Conservation (phyloP, 768 basidiomycete genomes). For the Macrolepiota dolichaula region DNA sequence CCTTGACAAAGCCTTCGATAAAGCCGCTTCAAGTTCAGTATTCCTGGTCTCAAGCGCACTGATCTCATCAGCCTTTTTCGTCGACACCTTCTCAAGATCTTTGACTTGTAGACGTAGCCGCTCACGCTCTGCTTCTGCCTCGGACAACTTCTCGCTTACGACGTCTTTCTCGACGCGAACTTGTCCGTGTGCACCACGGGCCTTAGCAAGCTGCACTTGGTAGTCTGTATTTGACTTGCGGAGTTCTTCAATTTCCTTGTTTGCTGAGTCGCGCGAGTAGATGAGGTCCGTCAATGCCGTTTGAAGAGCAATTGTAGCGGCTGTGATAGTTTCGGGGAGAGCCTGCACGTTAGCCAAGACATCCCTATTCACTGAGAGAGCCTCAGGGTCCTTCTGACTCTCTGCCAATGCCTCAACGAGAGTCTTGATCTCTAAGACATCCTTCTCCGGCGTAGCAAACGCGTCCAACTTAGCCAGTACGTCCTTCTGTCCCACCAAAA, state of each 20-base stretch:
- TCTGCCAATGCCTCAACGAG: constrained; percentile 44
- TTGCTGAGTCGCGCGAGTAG: constrained; percentile 50
- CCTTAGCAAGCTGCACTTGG: constrained; percentile 72
- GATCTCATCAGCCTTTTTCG: constrained; percentile 42
- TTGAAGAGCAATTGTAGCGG: constrained; percentile 54
- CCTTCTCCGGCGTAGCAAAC: constrained; percentile 40
- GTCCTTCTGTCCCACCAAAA: neutral
- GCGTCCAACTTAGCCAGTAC: constrained; percentile 36
- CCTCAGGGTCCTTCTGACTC: constrained; percentile 48
- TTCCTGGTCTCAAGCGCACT: constrained; percentile 48
- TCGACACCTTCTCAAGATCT: constrained; percentile 42
- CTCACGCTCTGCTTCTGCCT: constrained; percentile 66
- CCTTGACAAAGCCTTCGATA: constrained; percentile 69
- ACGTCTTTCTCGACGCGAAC: constrained; percentile 81
- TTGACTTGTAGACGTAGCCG: constrained; percentile 51
- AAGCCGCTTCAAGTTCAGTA: constrained; percentile 65
- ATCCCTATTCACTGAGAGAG: constrained; percentile 48
- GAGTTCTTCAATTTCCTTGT: constrained; percentile 69
- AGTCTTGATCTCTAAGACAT: constrained; percentile 41
- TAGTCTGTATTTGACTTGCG: constrained; percentile 64
- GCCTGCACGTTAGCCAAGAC: constrained; percentile 49
- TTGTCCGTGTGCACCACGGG: constrained; percentile 74
- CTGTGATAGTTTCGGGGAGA: constrained; percentile 57
- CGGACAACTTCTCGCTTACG: constrained; percentile 56
- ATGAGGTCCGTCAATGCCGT: constrained; percentile 60